Evolutionary conservation across 2,329 filamentous ascomycete species (phyloP), one percentile per base, ranked within the genome.

Genomic region (Alternaria ethzedia): DNA sequence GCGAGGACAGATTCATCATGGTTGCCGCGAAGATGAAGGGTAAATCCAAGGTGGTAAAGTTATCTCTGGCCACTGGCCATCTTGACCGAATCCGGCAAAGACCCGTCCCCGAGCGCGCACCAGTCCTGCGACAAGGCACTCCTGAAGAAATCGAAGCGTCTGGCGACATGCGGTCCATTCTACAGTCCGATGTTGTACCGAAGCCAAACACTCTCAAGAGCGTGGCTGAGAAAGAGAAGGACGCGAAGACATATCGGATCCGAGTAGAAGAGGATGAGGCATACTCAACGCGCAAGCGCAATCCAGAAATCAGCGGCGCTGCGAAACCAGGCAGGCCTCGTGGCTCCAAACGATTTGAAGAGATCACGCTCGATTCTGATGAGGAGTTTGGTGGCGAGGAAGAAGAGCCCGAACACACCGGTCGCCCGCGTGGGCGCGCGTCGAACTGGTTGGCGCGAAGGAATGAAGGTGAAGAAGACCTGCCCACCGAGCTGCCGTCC

Each of bases 331-430:
- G 70, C 15, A 69, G 66, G 54, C 67, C 72, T 54, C 68, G 65
- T 12, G 68, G 69, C 11, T 65, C 69, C 7, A 62, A 49, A 17
- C 66, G 80, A 20, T 84, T 81, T 56, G 83, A 85, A 69, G 83
- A 85, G 57, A 78, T 84, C 20, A 80, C 80, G 12, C 75, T 85
- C 32, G 83, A 81, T 26, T 82, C 81, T 2, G 82, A 84, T 23
- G 79, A 82, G 4, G 83, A 84, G 15, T 68, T 74, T 10, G 73
- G 68, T 3, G 71, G 73, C n/a, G 70, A 72, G 9, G 59, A 67
- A 13, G 69, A 71, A 10, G 65, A 65, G 11, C 54, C 49, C 5
- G 66, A 63, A 26, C 61, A 64, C 4, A 62, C 65, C 23, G 67
- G 68, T 26, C 72, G 68, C 6, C 46, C 66, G 15, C 70, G 70